phyloP scores from a whole-genome alignment of 257 asterid genomes.

The Solanum clarkiae region DNA sequence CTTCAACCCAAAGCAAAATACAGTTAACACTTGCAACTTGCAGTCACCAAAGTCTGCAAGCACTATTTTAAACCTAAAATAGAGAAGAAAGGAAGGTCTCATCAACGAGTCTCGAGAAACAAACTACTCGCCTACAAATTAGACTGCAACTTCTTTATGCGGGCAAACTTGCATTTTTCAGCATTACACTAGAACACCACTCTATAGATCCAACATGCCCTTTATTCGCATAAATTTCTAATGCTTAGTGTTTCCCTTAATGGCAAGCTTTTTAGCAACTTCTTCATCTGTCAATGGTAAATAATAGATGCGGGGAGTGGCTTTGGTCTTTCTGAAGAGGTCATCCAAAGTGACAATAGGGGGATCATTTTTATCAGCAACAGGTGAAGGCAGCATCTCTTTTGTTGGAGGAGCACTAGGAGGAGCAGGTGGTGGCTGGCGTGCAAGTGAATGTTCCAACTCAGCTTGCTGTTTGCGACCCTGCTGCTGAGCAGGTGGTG shows the following conservation, averaged over 20 bases:
- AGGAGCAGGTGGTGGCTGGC: neutral
- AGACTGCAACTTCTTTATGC: neutral
- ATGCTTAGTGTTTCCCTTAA: neutral
- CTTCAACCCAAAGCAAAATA: neutral
- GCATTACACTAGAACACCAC: neutral
- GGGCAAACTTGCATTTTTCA: neutral
- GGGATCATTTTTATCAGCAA: conserved; percentile 3
- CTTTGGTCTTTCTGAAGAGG: conserved; percentile 21
- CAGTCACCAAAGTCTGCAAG: neutral
- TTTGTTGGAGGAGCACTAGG: conserved; percentile 1
- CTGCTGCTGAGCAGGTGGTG: conserved; percentile 6
- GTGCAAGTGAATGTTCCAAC: conserved; percentile 1
- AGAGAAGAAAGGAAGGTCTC: neutral
- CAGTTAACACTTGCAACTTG: neutral
- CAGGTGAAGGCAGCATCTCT: conserved; percentile 2
- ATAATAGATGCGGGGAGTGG: conserved; percentile 28
- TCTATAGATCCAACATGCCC: neutral
- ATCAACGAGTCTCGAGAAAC: neutral
- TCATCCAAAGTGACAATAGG: conserved; percentile 23
- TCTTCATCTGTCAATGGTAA: conserved; percentile 25
- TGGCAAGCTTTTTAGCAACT: conserved; percentile 12
- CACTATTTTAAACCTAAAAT: neutral
- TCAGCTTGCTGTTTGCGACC: conserved; percentile 1
- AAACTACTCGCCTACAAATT: neutral
- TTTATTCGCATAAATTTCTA: neutral